Evolutionary conservation across 371 early-diverging fungal species (phyloP), one percentile per base, ranked within the genome.

Genomic region (Mortierella sp.): DNA sequence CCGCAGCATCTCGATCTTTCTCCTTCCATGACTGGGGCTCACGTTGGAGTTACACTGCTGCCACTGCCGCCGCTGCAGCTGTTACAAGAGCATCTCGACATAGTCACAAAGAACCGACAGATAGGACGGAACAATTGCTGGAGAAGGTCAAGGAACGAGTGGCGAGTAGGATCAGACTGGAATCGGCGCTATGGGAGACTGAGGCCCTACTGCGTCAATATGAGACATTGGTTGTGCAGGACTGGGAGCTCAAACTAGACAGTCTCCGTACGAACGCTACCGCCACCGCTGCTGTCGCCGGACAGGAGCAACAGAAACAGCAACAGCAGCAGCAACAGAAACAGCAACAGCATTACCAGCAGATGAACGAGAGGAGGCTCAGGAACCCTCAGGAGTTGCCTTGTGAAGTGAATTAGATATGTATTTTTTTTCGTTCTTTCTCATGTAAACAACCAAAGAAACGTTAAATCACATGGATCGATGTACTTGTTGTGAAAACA

Each of bases 191-290:
- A 38, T 27, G 54, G 55, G 54, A 56, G 12, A 58, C 63, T 0
- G 55, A 74, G 3, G 54, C 44, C 10, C n/a, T 46, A 35, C 7
- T 79, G 41, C 14, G 48, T 24, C 49, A 75, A n/a, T 49, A 71
- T 43, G 72, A 79, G 43, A 56, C 70, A 1, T 58, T 43, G 24
- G 72, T 72, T 8, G 58, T 38, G n/a, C 79, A 54, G 18, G 79
- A 79, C 21, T 79, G 75, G 75, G 48, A 71, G 21, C 48, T 24
- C 35, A 79, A 71, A 51, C 71, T 74, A 49, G 24, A 27, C 5
- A 58, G 58, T 12, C 71, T 75, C 14, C 54, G 73, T 21, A 27
- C 1, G 1, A 54, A 14, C n/a, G 43, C 16, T 4, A 6, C 32
- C 60, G 11, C 0, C 51, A 12, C 16, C 51, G 51, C 51, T 5